Percentiles rank a stretch among this genome's conserved stretches.
These are phyloP conservation scores for Hydrangea macrophylla DNA, from an alignment of 148 eudicot species.

Conservation along the genomic window DNA sequence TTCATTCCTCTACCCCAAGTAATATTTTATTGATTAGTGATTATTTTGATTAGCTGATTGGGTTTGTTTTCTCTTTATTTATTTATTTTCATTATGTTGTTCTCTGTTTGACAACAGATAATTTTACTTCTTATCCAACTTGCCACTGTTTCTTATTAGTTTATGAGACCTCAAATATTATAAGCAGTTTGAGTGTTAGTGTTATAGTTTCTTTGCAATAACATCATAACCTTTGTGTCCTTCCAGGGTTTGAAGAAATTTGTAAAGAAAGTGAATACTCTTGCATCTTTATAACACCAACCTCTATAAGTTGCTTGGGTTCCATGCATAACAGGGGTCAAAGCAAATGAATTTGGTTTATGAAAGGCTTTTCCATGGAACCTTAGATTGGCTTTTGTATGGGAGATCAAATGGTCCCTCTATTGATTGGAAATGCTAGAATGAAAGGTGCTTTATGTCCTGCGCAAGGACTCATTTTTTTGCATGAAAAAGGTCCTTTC, in stretches of 20 bases:
- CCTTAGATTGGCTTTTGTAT: constrained; percentile 58
- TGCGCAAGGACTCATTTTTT: constrained; percentile 68
- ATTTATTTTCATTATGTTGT: too few species aligned
- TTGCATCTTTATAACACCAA: constrained; percentile 65
- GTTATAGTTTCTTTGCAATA: background rate
- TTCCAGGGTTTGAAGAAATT: constrained; percentile 64
- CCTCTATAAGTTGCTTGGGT: constrained; percentile 69
- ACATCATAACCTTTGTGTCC: background rate
- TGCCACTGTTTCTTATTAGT: background rate
- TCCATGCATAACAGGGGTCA: constrained; percentile 69
- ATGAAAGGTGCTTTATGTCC: constrained; percentile 70
- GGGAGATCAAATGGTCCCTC: constrained; percentile 64
- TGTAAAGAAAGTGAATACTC: constrained; percentile 57
- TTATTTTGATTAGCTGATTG: too few species aligned
- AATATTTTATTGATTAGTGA: constrained; percentile 6
- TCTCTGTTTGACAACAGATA: too few species aligned
- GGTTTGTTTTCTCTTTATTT: too few species aligned
- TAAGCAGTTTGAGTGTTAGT: background rate
- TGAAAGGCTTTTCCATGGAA: constrained; percentile 81
- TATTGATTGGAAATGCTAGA: constrained; percentile 68
- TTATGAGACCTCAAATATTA: too few species aligned
- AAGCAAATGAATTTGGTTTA: constrained; percentile 66
- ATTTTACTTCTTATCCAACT: too few species aligned
- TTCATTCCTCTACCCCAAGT: constrained; percentile 61
- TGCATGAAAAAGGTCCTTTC: constrained; percentile 79